These are phyloP conservation scores for Raffaelea deltoideospora DNA, from an alignment of 2,329 filamentous ascomycete species.

Conservation along the genomic window DNA sequence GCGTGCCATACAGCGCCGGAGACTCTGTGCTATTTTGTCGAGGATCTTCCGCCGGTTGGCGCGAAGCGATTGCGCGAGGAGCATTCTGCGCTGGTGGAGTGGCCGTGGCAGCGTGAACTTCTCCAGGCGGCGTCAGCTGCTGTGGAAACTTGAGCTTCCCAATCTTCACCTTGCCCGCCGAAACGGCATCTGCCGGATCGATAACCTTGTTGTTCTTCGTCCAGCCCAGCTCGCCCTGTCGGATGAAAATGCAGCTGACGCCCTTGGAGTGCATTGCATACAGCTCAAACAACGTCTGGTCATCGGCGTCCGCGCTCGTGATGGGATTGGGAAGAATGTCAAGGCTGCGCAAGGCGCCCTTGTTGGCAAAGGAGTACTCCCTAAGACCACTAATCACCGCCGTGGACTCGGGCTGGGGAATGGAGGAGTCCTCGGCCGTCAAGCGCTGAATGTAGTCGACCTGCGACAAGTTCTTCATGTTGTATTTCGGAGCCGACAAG, in stretches of 20 bases:
- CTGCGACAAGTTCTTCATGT: conserved; percentile 67
- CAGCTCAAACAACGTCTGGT: conserved; percentile 75
- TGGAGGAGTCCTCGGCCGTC: conserved; percentile 51
- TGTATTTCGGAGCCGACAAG: conserved; percentile 86
- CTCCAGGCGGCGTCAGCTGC: conserved; percentile 28
- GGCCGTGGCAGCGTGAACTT: conserved; percentile 5
- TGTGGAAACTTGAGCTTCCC: conserved; percentile 45
- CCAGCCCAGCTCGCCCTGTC: conserved; percentile 84
- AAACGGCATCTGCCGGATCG: conserved; percentile 58
- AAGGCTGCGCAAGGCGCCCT: conserved; percentile 75
- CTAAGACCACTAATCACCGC: conserved; percentile 94
- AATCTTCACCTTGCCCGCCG: conserved; percentile 59
- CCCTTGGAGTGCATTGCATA: conserved; percentile 97
- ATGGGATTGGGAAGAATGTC: conserved; percentile 69
- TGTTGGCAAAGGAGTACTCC: conserved; percentile 82
- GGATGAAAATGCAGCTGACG: conserved; percentile 78
- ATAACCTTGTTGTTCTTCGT: conserved; percentile 79
- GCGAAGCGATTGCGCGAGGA: not conserved
- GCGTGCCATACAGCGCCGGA: conserved; percentile 15
- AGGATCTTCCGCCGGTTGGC: too few species aligned
- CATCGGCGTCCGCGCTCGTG: conserved; percentile 45
- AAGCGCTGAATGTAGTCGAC: conserved; percentile 74
- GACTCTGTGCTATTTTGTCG: not conserved
- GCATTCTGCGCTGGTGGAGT: conserved; percentile 13
- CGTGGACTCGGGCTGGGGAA: conserved; percentile 82